Evolutionary conservation across 192 early-diverging fungal species (phyloP), one percentile per base, ranked within the genome.

Genomic region (Coemansia sp.): DNA sequence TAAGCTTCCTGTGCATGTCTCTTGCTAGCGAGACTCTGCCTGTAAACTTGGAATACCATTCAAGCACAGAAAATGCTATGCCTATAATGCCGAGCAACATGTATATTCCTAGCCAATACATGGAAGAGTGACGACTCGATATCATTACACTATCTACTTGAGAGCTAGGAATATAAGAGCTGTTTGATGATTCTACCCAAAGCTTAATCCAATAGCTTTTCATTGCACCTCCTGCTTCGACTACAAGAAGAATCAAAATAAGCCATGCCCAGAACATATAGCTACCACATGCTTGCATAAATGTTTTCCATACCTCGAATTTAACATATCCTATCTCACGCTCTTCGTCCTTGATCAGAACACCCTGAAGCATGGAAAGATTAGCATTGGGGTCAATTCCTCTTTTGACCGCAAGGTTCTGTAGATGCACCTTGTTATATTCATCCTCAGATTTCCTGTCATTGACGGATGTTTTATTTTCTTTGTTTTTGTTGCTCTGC

Each of bases 251-350:
- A 1, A 88, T 13, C 32, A 86, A 32, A 6, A 64, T 41, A 8
- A 82, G 52, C 5, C 60, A 37, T 7, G 77, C 56, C 90, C 90
- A 91, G 73, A 86, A 87, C 48, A 79, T 65, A 49, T 62, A 69
- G 44, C 88, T 83, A 23, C 91, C 91, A 23, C 88, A 85, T 0
- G 91, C 88, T 9, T 54, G 40, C 39, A 90, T 64, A 63, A 96
- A 99, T 8, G 85, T 76, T 44, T 87, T 76, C 86, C 94, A 98
- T 9, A 96, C 89, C 9, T 71, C 68, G 41, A 68, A 72, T 38
- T 86, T 81, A 56, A 97, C 94, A 45, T 77, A 74, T 0, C 96
- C 96, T 11, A 82, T 82, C 9, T 86, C 90, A 49, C 87, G 87
- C 68, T 92, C 90, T 75, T 98, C n/a, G n/a, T n/a, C n/a, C n/a